A percentile compares a stretch with the other conserved stretches of the same genome.
These are phyloP conservation scores for Solanum acaule DNA, from an alignment of 257 asterid species.

Conservation along the genomic window DNA sequence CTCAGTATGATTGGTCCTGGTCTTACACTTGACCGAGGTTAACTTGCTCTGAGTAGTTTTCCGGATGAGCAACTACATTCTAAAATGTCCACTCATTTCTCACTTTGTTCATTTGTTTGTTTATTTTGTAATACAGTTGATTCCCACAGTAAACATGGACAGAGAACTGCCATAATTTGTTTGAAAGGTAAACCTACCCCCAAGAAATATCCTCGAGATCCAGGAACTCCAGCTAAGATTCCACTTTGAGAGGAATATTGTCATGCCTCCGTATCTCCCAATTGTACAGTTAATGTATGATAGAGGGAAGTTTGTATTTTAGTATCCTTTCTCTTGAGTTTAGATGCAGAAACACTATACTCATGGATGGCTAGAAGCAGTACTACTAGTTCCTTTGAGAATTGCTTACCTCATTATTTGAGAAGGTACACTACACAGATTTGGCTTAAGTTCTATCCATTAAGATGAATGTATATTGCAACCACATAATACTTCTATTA, in stretches of 20 bases:
- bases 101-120: neutral
- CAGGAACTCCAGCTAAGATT: conserved; percentile 79
- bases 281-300: neutral
- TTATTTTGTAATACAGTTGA: conserved; percentile 44
- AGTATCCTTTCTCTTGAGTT: neutral
- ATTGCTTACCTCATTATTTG: neutral
- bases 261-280: neutral
- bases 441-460: neutral
- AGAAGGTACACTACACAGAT: neutral
- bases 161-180: conserved; percentile 77
- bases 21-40: neutral
- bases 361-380: neutral
- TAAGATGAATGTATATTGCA: neutral
- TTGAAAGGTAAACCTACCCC: conserved; percentile 70
- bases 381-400: neutral
- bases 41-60: neutral
- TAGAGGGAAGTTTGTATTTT: neutral
- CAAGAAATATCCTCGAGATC: conserved; percentile 70
- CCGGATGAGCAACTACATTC: neutral
- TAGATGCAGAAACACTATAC: neutral
- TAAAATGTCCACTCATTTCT: neutral
- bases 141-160: conserved; percentile 83
- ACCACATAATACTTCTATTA: neutral
- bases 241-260: conserved; percentile 40
- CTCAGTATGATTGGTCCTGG: neutral